These are phyloP conservation scores for Tetragonia tetragonoides DNA, from an alignment of 148 eudicot species.

Conservation along the genomic window DNA sequence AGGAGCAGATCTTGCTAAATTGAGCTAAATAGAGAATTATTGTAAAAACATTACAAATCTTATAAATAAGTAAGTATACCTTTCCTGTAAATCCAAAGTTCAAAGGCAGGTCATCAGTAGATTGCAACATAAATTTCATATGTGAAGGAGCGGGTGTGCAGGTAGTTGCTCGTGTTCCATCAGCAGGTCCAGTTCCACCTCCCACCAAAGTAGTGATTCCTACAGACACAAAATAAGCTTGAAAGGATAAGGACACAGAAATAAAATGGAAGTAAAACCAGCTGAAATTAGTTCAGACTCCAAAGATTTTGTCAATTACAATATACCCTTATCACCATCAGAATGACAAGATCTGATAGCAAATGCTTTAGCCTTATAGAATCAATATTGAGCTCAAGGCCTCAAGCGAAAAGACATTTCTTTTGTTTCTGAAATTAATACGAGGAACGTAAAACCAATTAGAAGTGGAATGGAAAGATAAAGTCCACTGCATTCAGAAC, in stretches of 20 bases:
- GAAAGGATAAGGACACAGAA: conserved; percentile 5
- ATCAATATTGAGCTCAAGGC: background rate
- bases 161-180: conserved; percentile 96
- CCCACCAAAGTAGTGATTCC: conserved; percentile 95
- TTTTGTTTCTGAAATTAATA: background rate
- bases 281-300: background rate
- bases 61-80: conserved; percentile 36
- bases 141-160: conserved; percentile 85
- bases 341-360: background rate
- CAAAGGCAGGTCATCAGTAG: conserved; percentile 85
- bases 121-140: conserved; percentile 83
- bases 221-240: conserved; percentile 27
- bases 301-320: background rate
- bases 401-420: background rate
- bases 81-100: conserved; percentile 98
- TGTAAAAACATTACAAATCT: background rate
- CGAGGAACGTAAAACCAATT: background rate
- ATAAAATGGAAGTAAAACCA: conserved; percentile 2
- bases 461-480: background rate
- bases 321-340: background rate
- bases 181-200: conserved; percentile 98
- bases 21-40: background rate
- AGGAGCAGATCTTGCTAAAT: background rate
- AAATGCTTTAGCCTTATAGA: background rate
- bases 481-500: conserved; percentile 10